phyloP scores from a whole-genome alignment of 2,329 filamentous ascomycete genomes.

The Sphaerulina musiva region DNA sequence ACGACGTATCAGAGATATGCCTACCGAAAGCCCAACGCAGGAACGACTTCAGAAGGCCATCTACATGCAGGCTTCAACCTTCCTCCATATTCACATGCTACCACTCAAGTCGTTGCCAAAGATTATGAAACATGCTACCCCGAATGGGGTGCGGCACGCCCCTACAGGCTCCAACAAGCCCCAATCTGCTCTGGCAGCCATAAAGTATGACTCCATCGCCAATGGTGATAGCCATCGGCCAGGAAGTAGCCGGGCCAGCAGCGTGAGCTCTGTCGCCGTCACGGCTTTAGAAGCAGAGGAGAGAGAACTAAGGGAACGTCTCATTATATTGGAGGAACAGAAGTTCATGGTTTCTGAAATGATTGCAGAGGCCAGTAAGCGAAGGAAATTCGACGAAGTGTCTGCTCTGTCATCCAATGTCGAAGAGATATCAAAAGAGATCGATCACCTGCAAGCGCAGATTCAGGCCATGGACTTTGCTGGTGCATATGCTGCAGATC shows the following conservation, averaged over 20 bases:
- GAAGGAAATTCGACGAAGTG: conserved; percentile 80
- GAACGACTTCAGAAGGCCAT: conserved; percentile 71
- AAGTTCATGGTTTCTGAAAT: conserved; percentile 82
- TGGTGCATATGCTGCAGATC: conserved; percentile 29
- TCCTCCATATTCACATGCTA: conserved; percentile 85
- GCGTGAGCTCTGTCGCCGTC: conserved; percentile 38
- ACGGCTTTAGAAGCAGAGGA: conserved; percentile 74
- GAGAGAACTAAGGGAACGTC: conserved; percentile 67
- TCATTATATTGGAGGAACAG: conserved; percentile 86
- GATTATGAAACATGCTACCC: conserved; percentile 50
- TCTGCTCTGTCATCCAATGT: conserved; percentile 70
- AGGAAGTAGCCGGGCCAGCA: conserved; percentile 47
- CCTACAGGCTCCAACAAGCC: conserved; percentile 27
- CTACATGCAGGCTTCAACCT: conserved; percentile 72
- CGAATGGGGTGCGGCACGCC: conserved; percentile 38
- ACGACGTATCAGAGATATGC: conserved; percentile 71
- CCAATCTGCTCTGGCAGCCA: conserved; percentile 49
- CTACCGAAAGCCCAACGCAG: conserved; percentile 65
- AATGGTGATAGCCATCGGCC: conserved; percentile 37
- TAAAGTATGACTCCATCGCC: conserved; percentile 52
- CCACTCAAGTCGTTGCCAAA: conserved; percentile 57
- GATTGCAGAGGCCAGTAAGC: conserved; percentile 68
- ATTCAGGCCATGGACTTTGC: conserved; percentile 36
- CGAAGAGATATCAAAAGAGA: conserved; percentile 75
- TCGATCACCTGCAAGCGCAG: conserved; percentile 45